phyloP scores from a whole-genome alignment of 2,329 filamentous ascomycete species.

The Monosporascus sp. region DNA sequence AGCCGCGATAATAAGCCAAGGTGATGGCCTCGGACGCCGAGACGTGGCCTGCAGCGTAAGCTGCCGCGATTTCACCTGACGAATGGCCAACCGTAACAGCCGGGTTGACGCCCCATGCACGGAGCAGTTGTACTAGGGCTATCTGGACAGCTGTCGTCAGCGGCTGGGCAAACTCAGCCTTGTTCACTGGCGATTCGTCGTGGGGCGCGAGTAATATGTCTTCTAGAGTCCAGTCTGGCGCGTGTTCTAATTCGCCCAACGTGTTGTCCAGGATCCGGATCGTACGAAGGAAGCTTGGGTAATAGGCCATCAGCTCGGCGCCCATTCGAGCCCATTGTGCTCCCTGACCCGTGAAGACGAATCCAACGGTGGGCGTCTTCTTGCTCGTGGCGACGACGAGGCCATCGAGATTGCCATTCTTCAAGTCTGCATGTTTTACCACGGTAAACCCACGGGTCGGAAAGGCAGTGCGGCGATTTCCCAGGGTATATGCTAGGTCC shows the following conservation, averaged over 20 bases:
- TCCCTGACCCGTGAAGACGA: slow-evolving; percentile 24
- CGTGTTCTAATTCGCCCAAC: slow-evolving; percentile 7
- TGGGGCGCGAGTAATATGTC: too few species aligned
- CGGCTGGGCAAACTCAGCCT: too few species aligned
- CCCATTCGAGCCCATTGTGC: slow-evolving; percentile 16
- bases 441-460: slow-evolving; percentile 2
- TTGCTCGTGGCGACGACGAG: background rate
- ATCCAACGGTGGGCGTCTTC: slow-evolving; percentile 1
- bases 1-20: slow-evolving; percentile 35
- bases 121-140: too few species aligned
- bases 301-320: slow-evolving; percentile 7
- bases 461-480: slow-evolving; percentile 7
- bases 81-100: slow-evolving; percentile 22
- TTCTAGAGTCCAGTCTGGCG: slow-evolving; percentile 6
- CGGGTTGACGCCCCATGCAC: background rate
- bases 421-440: background rate
- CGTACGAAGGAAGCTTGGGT: slow-evolving; percentile 6
- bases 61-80: slow-evolving; percentile 35
- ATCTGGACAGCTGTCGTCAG: too few species aligned
- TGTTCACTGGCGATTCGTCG: too few species aligned
- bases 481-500: slow-evolving; percentile 16
- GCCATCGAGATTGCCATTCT: background rate
- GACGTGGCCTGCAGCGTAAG: slow-evolving; percentile 39
- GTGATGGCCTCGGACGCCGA: slow-evolving; percentile 34
- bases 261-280: slow-evolving; percentile 9